Evolutionary conservation across 2,329 filamentous ascomycete genomes (phyloP).

Genomic region (Onygenales sp.): DNA sequence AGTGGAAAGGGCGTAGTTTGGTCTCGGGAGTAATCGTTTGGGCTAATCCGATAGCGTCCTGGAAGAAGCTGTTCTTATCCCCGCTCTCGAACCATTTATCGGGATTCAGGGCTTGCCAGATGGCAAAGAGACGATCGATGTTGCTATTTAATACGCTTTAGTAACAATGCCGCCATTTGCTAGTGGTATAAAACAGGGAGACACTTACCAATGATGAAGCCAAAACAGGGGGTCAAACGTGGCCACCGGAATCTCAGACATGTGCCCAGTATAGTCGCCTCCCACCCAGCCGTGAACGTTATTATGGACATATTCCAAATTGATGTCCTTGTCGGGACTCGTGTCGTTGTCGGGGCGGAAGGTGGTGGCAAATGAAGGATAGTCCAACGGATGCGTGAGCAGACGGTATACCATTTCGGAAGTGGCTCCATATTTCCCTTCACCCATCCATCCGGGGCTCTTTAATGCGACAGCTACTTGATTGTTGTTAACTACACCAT

Average conservation of each 20-base stretch:
- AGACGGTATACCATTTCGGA: slow-evolving; percentile 15
- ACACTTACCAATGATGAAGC: slow-evolving; percentile 3
- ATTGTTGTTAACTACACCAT: slow-evolving; percentile 15
- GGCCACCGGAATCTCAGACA: slow-evolving; percentile 62
- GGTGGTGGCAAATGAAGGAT: slow-evolving; percentile 15
- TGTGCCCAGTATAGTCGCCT: slow-evolving; percentile 49
- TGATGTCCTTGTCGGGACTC: slow-evolving; percentile 12
- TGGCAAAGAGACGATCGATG: slow-evolving; percentile 2
- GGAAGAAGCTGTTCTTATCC: slow-evolving; percentile 2
- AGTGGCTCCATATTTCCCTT: slow-evolving; percentile 8
- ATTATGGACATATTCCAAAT: slow-evolving; percentile 37
- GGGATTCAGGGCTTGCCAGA: slow-evolving; percentile 3
- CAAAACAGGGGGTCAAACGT: slow-evolving; percentile 56
- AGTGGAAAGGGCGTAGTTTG: slow-evolving; percentile 2
- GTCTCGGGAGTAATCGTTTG: slow-evolving; percentile 1
- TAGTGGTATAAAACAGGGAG: background rate
- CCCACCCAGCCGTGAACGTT: slow-evolving; percentile 46
- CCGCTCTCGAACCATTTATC: slow-evolving; percentile 2
- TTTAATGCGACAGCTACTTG: slow-evolving; percentile 13
- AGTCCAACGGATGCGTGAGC: slow-evolving; percentile 12
- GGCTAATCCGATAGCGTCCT: background rate
- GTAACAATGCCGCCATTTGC: background rate
- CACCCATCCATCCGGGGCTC: slow-evolving; percentile 6
- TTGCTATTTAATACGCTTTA: background rate
- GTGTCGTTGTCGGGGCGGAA: slow-evolving; percentile 12